A percentile compares a stretch with the other conserved stretches of the same genome.
Conservation (phyloP, 2,329 filamentous ascomycete genomes). For the Purpureocillium lavendulum region DNA sequence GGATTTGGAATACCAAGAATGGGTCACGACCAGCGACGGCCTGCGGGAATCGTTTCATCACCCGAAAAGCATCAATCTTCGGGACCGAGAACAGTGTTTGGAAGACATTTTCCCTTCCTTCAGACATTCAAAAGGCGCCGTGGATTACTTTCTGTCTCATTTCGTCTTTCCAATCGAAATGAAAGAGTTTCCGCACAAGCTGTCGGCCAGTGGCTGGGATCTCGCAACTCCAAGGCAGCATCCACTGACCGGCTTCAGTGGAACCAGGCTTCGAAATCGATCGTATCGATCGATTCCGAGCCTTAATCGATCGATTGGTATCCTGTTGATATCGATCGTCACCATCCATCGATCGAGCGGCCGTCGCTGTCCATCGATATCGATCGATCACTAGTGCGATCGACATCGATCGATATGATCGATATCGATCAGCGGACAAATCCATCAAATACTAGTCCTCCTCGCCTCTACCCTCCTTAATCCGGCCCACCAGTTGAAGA, state of each 20-base stretch:
- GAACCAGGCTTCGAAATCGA: too few relatives aligned
- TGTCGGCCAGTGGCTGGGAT: constrained; percentile 62
- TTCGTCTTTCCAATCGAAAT: constrained; percentile 54
- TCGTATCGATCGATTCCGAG: too few relatives aligned
- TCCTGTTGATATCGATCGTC: too few relatives aligned
- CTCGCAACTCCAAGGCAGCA: constrained; percentile 37
- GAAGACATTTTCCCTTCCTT: constrained; percentile 44
- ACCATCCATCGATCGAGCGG: too few relatives aligned
- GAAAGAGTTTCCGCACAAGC: constrained; percentile 54
- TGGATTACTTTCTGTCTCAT: constrained; percentile 55
- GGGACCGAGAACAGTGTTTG: constrained; percentile 40
- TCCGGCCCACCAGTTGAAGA: too few relatives aligned
- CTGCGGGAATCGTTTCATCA: constrained; percentile 29
- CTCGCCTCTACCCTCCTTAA: too few relatives aligned
- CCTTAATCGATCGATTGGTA: too few relatives aligned
- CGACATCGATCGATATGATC: too few relatives aligned
- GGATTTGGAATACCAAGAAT: constrained; percentile 38
- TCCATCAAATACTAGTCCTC: too few relatives aligned
- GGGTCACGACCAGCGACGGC: constrained; percentile 27
- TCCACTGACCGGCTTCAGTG: constrained; percentile 58
- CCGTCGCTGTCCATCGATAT: too few relatives aligned
- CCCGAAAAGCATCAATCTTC: constrained; percentile 47
- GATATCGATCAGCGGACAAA: too few relatives aligned
- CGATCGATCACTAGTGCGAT: too few relatives aligned
- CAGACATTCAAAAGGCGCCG: constrained; percentile 37